These are phyloP conservation scores for Neurospora hispaniola DNA, from an alignment of 495 filamentous ascomycete species.

Conservation along the genomic window DNA sequence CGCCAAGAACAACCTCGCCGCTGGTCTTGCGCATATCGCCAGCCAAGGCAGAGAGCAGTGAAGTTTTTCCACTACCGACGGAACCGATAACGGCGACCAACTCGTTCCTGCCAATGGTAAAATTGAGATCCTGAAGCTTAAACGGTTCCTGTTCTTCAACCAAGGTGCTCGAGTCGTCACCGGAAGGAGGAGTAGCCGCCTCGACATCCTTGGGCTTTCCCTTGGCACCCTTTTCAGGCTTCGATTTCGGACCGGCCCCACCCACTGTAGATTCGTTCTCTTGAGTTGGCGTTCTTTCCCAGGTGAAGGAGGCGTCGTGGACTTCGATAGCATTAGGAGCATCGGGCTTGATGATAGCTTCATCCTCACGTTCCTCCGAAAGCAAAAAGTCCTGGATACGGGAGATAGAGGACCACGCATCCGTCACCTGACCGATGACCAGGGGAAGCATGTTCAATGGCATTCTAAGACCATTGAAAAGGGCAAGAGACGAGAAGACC, in stretches of 20 bases:
- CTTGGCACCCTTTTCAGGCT: slow-evolving; percentile 33
- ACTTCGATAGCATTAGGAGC: slow-evolving; percentile 61
- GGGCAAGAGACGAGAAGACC: slow-evolving; percentile 83
- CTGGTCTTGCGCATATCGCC: slow-evolving; percentile 84
- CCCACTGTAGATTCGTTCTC: slow-evolving; percentile 36
- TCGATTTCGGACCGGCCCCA: slow-evolving; percentile 22
- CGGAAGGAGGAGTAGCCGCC: slow-evolving; percentile 6
- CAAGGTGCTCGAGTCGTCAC: slow-evolving; percentile 44
- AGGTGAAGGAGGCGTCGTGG: slow-evolving; percentile 72
- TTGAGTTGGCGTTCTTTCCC: slow-evolving; percentile 68
- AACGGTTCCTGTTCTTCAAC: slow-evolving; percentile 62
- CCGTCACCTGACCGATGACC: slow-evolving; percentile 78
- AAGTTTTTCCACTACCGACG: slow-evolving; percentile 88
- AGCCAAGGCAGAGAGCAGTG: slow-evolving; percentile 77
- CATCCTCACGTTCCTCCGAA: slow-evolving; percentile 75
- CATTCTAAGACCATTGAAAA: slow-evolving; percentile 86
- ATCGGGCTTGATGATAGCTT: slow-evolving; percentile 50
- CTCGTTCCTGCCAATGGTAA: slow-evolving; percentile 70
- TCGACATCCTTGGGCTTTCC: slow-evolving; percentile 21
- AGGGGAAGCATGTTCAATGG: slow-evolving; percentile 81
- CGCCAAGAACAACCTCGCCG: slow-evolving; percentile 64
- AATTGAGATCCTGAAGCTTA: slow-evolving; percentile 60
- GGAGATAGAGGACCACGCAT: slow-evolving; percentile 74
- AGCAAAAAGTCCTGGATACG: slow-evolving; percentile 81
- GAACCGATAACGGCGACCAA: slow-evolving; percentile 83